Conservation (phyloP, 306 rosid genomes). For the Cicer chorassanicum region DNA sequence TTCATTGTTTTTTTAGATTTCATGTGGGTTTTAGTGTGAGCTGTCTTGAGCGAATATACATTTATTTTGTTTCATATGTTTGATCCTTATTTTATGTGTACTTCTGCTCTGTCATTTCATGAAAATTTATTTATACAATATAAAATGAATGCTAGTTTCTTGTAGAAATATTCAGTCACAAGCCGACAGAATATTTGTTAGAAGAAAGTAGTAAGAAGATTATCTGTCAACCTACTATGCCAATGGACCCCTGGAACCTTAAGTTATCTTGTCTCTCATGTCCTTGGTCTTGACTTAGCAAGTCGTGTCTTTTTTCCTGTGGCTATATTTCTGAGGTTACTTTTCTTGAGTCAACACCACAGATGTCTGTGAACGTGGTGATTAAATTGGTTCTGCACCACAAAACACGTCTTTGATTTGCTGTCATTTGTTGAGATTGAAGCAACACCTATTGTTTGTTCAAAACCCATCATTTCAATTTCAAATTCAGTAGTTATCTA, state of each 20-base stretch:
- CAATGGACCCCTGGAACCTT: conserved; percentile 23
- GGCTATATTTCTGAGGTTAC: conserved; percentile 20
- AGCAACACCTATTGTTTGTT: conserved; percentile 19
- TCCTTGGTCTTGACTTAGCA: conserved; percentile 14
- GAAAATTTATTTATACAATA: conserved; percentile 16
- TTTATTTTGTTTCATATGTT: conserved; percentile 16
- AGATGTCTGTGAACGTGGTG: conserved; percentile 2
- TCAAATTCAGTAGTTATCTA: conserved; percentile 23
- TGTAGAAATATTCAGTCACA: neutral
- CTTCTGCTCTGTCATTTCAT: conserved; percentile 16
- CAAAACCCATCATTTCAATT: conserved; percentile 5
- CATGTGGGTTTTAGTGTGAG: conserved; percentile 7
- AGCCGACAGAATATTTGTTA: conserved; percentile 12
- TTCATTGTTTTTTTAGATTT: conserved; percentile 17
- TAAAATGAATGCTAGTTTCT: conserved; percentile 3
- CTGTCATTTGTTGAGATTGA: conserved; percentile 16
- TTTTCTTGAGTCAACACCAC: neutral
- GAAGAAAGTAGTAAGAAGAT: neutral
- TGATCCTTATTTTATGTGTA: neutral
- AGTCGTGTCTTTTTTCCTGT: conserved; percentile 17
- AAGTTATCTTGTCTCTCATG: conserved; percentile 15
- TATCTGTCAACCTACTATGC: neutral
- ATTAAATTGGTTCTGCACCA: conserved; percentile 27
- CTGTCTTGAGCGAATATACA: neutral
- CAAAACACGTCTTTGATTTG: conserved; percentile 1